Conservation (phyloP, 2,329 filamentous ascomycete genomes). For the Cladosporium halotolerans region DNA sequence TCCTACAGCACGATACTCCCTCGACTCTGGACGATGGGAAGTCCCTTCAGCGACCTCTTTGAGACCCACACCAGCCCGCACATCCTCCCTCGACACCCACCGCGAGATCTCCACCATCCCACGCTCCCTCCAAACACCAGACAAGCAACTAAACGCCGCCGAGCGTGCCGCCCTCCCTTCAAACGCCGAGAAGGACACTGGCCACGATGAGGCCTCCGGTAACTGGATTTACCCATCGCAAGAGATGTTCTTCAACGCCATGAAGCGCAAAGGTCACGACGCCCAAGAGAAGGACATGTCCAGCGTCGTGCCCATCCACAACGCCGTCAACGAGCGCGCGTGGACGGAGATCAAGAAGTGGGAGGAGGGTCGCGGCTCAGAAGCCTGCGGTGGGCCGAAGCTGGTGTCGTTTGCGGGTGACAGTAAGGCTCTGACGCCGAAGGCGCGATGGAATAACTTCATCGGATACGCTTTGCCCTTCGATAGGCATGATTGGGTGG, state of each 20-base stretch:
- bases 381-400: slow-evolving; percentile 71
- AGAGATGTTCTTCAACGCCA: slow-evolving; percentile 95
- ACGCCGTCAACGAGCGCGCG: slow-evolving; percentile 93
- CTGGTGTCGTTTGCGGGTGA: slow-evolving; percentile 76
- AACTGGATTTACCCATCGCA: slow-evolving; percentile 98
- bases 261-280: slow-evolving; percentile 82
- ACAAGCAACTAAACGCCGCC: slow-evolving; percentile 33
- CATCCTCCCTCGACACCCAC: slow-evolving; percentile 50
- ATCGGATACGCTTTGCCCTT: slow-evolving; percentile 90
- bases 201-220: slow-evolving; percentile 60
- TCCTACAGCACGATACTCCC: slow-evolving; percentile 23
- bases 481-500: slow-evolving; percentile 94
- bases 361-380: slow-evolving; percentile 61
- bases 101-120: slow-evolving; percentile 76
- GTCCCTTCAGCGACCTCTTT: slow-evolving; percentile 23
- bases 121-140: slow-evolving; percentile 34
- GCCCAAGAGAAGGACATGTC: slow-evolving; percentile 70
- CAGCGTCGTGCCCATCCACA: slow-evolving; percentile 92
- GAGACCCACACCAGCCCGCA: slow-evolving; percentile 25
- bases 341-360: slow-evolving; percentile 88
- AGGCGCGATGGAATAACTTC: slow-evolving; percentile 69
- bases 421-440: slow-evolving; percentile 62
- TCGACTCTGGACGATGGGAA: slow-evolving; percentile 30
- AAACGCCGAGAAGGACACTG: slow-evolving; percentile 74
- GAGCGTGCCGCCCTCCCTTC: slow-evolving; percentile 42